These are phyloP conservation scores for apple (Malus domestica) DNA, from an alignment of 306 rosid genomes.

Conservation along the genomic window ASM211411v1 NC_041790.1:13400001-13400500, in stretches of 20 bases:
- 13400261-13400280: conserved; percentile 51
- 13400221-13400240: conserved; percentile 40
- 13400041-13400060: conserved; percentile 44
- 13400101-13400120: conserved; percentile 48
- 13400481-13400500: conserved; percentile 27
- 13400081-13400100: conserved; percentile 36
- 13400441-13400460: conserved; percentile 65
- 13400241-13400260: conserved; percentile 31
- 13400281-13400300: conserved; percentile 72
- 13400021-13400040: conserved; percentile 34
- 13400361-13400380: not conserved
- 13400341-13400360: conserved; percentile 1
- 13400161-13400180: conserved; percentile 41
- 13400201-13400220: conserved; percentile 57
- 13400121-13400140: conserved; percentile 41
- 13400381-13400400: not conserved
- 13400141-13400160: conserved; percentile 38
- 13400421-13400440: not conserved
- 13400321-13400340: not conserved
- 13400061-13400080: conserved; percentile 41
- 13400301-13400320: conserved; percentile 32
- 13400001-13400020: conserved; percentile 48
- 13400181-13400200: conserved; percentile 41
- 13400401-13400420: not conserved
- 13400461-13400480: conserved; percentile 54